Evolutionary conservation across 2,329 filamentous ascomycete species (phyloP).

Genomic region (Arthrobotrys iridis): DNA sequence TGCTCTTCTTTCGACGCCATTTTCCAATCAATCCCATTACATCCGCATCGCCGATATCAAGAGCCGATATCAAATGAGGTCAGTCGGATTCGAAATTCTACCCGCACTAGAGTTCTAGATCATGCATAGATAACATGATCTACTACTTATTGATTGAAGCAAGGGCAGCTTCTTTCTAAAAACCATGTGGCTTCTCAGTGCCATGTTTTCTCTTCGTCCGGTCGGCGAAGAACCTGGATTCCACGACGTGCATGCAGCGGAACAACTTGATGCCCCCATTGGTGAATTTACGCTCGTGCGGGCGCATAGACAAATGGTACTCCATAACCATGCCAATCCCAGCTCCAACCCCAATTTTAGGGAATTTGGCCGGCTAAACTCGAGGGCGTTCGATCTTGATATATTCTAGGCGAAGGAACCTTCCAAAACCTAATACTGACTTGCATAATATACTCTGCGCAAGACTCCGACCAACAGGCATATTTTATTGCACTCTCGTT

Average conservation of each 20-base stretch:
- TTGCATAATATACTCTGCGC: constrained; percentile 33
- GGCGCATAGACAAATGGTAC: constrained; percentile 14
- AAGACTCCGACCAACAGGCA: constrained; percentile 28
- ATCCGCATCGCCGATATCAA: constrained; percentile 27
- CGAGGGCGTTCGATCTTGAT: constrained; percentile 9
- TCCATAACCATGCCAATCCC: constrained; percentile 20
- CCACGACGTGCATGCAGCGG: constrained; percentile 38
- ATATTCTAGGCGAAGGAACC: constrained; percentile 16
- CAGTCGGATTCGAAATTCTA: not conserved
- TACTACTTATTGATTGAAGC: constrained; percentile 24
- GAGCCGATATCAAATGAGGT: constrained; percentile 12
- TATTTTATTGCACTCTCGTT: constrained; percentile 20
- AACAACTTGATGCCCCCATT: constrained; percentile 24
- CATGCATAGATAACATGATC: not conserved
- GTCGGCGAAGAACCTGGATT: constrained; percentile 20
- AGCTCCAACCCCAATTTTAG: constrained; percentile 38
- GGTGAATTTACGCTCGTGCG: constrained; percentile 27
- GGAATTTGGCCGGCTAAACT: constrained; percentile 35
- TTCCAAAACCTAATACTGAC: constrained; percentile 19
- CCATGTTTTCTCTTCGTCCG: not conserved
- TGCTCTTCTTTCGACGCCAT: too few relatives aligned
- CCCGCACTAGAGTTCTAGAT: not conserved
- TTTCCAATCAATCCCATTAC: too few relatives aligned
- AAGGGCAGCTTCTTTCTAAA: constrained; percentile 20
- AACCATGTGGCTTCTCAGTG: constrained; percentile 36